A percentile compares a stretch with the other conserved stretches of the same genome.
These are phyloP conservation scores for Calamus simplicifolius DNA, from an alignment of 176 grass and related monocot species.

Conservation along the genomic window DNA sequence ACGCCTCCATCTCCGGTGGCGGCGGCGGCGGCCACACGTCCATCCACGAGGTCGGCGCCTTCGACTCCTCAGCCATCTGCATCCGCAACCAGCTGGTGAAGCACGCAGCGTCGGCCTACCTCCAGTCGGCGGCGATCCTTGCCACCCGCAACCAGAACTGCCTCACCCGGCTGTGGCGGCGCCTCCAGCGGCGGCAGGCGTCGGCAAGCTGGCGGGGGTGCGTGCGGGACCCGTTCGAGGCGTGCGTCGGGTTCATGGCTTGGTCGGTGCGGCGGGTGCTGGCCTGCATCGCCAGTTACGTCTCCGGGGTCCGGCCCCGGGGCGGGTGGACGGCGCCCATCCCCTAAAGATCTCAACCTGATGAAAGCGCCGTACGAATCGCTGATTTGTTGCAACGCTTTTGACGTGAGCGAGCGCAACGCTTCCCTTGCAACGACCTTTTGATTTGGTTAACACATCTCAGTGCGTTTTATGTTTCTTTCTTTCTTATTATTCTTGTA, in stretches of 20 bases:
- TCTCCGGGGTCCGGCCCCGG: slow-evolving; percentile 17
- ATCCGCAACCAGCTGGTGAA: slow-evolving; percentile 65
- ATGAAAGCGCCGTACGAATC: too few species aligned
- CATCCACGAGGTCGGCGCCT: slow-evolving; percentile 21
- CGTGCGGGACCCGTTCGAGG: slow-evolving; percentile 24
- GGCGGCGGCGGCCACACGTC: slow-evolving; percentile 16
- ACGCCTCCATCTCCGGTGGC: not conserved
- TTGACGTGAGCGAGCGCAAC: too few species aligned
- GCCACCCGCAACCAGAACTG: slow-evolving; percentile 23
- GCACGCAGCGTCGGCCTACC: slow-evolving; percentile 78
- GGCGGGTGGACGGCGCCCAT: too few species aligned
- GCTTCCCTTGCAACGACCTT: too few species aligned
- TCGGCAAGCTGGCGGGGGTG: slow-evolving; percentile 28
- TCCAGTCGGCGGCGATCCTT: slow-evolving; percentile 53
- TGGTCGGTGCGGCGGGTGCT: slow-evolving; percentile 14
- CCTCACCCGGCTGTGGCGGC: slow-evolving; percentile 40
- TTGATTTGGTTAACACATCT: too few species aligned
- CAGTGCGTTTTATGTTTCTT: too few species aligned
- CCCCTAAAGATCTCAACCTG: too few species aligned
- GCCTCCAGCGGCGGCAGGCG: not conserved
- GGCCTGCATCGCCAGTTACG: slow-evolving; percentile 18
- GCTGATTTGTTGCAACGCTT: too few species aligned
- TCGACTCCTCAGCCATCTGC: slow-evolving; percentile 49
- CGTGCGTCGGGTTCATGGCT: slow-evolving; percentile 16
- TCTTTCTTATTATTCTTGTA: too few species aligned